phyloP scores from a whole-genome alignment of 2,329 filamentous ascomycete species.

The Aspergillus oerlinghausenensis region DNA sequence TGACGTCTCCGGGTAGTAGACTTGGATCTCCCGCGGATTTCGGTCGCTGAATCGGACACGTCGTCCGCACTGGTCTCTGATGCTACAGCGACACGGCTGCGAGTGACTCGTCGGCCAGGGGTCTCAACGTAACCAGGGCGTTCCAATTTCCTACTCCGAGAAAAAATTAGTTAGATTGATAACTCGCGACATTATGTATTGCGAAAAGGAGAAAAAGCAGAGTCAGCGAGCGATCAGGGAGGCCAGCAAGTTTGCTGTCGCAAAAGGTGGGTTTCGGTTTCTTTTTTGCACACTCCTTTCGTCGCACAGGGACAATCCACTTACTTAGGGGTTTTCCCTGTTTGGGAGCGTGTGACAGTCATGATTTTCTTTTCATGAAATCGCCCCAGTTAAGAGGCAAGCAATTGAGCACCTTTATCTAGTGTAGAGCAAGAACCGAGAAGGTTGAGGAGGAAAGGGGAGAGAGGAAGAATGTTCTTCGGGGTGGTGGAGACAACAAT shows the following conservation, averaged over 20 bases:
- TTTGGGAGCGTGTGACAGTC: slow-evolving; percentile 49
- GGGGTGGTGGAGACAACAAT: background rate
- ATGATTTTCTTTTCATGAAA: slow-evolving; percentile 28
- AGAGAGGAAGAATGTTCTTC: slow-evolving; percentile 1
- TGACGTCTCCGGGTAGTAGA: slow-evolving; percentile 28
- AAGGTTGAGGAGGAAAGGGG: slow-evolving; percentile 3
- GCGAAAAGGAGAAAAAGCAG: background rate
- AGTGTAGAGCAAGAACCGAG: slow-evolving; percentile 6
- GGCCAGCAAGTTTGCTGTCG: slow-evolving; percentile 2
- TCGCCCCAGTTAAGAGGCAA: background rate
- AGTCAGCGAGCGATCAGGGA: slow-evolving; percentile 3
- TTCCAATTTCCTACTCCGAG: slow-evolving; percentile 44
- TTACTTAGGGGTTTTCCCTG: slow-evolving; percentile 50
- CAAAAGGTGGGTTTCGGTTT: slow-evolving; percentile 1
- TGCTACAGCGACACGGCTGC: slow-evolving; percentile 36
- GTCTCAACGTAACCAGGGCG: slow-evolving; percentile 51
- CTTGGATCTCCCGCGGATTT: slow-evolving; percentile 17
- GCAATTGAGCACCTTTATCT: background rate
- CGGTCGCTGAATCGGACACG: slow-evolving; percentile 22
- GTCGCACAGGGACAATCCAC: slow-evolving; percentile 18
- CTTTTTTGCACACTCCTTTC: background rate
- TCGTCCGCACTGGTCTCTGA: slow-evolving; percentile 30
- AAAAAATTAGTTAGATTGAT: slow-evolving; percentile 1
- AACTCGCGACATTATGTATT: background rate
- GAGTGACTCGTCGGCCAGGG: slow-evolving; percentile 42